A percentile compares a stretch with the other conserved stretches of the same genome.
phyloP scores from a whole-genome alignment of 352 stramenopile genomes.

The Pythium pyrilobum region DNA sequence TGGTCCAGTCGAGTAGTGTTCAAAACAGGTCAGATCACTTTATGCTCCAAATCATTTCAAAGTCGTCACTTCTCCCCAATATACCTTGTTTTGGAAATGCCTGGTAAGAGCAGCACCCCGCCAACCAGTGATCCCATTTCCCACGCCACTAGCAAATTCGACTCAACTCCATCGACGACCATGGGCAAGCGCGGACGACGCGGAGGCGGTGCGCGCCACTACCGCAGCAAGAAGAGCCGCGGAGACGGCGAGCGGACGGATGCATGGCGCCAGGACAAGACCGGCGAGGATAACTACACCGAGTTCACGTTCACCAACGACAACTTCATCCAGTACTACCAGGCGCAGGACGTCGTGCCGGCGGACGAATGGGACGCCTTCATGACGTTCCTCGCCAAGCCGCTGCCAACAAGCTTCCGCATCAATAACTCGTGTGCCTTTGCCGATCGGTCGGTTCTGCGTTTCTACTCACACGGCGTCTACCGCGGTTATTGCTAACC shows the following conservation, averaged over 20 bases:
- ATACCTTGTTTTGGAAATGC: slow-evolving; percentile 11
- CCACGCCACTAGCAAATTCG: not conserved
- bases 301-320: slow-evolving; percentile 88
- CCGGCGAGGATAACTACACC: slow-evolving; percentile 58
- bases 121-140: slow-evolving; percentile 13
- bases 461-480: too few relatives aligned
- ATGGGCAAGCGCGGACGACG: slow-evolving; percentile 37
- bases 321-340: slow-evolving; percentile 84
- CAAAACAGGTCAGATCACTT: not conserved
- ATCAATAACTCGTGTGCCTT: slow-evolving; percentile 91
- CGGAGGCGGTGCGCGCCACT: slow-evolving; percentile 24
- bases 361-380: slow-evolving; percentile 88
- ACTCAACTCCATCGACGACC: slow-evolving; percentile 6
- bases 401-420: slow-evolving; percentile 90
- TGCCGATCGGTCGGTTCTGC: slow-evolving; percentile 48
- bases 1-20: not conserved
- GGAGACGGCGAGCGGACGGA: slow-evolving; percentile 22
- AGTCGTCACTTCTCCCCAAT: not conserved
- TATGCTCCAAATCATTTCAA: not conserved
- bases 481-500: too few relatives aligned
- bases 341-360: slow-evolving; percentile 78
- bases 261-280: slow-evolving; percentile 22
- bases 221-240: slow-evolving; percentile 54
- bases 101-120: not conserved
- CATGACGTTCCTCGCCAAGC: slow-evolving; percentile 84